Evolutionary conservation across 2,329 filamentous ascomycete genomes (phyloP), one percentile per base, ranked within the genome.

Genomic region (Graphilbum ipis-grandicollis): DNA sequence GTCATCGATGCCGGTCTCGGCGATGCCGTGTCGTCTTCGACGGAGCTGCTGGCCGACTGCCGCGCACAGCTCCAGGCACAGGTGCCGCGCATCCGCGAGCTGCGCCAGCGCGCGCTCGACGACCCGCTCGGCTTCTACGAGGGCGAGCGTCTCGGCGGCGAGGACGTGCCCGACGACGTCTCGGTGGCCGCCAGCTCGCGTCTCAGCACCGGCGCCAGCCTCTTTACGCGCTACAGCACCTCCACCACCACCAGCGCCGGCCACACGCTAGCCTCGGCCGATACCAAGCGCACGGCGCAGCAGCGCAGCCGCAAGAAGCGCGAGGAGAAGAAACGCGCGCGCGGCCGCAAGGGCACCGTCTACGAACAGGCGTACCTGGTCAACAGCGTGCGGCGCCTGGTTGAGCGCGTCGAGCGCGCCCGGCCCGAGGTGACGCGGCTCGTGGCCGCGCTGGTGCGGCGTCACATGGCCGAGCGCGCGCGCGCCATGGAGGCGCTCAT

Each of bases 351-450:
- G 63, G 90, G 90, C 10, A 93, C 83, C 14, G 82, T 98, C 5
- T 98, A 98, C 55, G 90, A 98, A 56, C 88, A 96, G 52, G 90
- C 96, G 56, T 98, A 98, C 55, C 70, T 98, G 5, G 77, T 93
- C 40, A 90, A 86, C 54, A 88, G 79, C 46, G 75, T 96, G 26
- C 71, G 78, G 12, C 67, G 90, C 19, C 65, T 98, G 25, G 71
- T 93, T 13, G 84, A 93, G 53, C 68, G 86, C 26, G 73, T 93
- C 18, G 84, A 86, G 53, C 65, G 64, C 18, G 68, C 78, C 3
- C 68, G 75, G 35, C 66, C 71, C 1, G 90, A 98, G 53, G 71
- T 83, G 1, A 68, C 74, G 50, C 60, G 75, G 14, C 64, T 96
- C 8, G 69, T 93, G 0, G 75, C 80, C 44, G 85, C 79, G 0